Conservation (phyloP, 2,329 filamentous ascomycete genomes). For the Ophiostoma angusticollis region DNA sequence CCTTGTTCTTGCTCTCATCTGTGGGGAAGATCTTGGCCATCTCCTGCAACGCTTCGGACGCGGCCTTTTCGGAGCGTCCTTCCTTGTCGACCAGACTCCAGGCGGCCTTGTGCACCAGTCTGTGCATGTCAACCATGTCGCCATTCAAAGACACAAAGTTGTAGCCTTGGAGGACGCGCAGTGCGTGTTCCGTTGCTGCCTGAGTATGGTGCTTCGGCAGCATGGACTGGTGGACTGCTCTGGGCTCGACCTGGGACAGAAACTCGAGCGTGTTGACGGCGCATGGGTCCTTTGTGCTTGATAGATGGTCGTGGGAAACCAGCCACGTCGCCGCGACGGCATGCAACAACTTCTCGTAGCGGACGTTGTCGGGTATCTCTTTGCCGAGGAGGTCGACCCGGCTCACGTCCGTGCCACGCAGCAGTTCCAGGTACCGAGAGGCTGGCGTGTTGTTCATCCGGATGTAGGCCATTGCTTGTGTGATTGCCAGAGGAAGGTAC, state of each 20-base stretch:
- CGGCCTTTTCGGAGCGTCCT: neutral
- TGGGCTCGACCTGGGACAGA: constrained; percentile 26
- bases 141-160: constrained; percentile 17
- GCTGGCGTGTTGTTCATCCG: too few species aligned
- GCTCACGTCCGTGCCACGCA: too few species aligned
- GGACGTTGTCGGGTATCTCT: too few species aligned
- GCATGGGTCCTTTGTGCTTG: constrained; percentile 13
- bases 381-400: too few species aligned
- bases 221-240: constrained; percentile 25
- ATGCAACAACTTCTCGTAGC: too few species aligned
- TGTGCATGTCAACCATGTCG: constrained; percentile 24
- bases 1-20: too few species aligned
- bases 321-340: constrained; percentile 27
- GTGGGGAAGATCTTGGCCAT: too few species aligned
- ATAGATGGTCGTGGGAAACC: constrained; percentile 29
- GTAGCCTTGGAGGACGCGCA: too few species aligned
- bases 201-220: constrained; percentile 18
- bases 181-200: constrained; percentile 18
- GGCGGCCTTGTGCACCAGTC: constrained; percentile 23
- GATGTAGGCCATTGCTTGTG: too few species aligned
- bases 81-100: constrained; percentile 18
- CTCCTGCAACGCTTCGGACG: too few species aligned
- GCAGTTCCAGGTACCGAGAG: too few species aligned
- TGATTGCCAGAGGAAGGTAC: too few species aligned
- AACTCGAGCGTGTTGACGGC: constrained; percentile 26